Conservation (phyloP, 2,329 filamentous ascomycete species). For the Lanzia echinophila region DNA sequence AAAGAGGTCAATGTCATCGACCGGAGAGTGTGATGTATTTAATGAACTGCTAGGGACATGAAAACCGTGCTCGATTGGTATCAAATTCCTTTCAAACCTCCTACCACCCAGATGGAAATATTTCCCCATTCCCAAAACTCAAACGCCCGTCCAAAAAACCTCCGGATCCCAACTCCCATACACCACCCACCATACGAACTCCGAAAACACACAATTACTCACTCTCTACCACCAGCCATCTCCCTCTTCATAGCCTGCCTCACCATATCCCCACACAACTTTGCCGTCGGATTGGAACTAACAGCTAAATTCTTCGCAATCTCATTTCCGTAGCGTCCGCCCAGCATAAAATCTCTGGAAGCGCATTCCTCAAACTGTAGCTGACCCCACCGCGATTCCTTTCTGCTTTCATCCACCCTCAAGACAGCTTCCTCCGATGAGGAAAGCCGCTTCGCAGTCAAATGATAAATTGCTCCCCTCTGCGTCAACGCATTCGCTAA, state of each 20-base stretch:
- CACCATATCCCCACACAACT: slow-evolving; percentile 63
- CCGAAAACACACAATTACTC: neutral
- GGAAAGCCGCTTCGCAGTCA: slow-evolving; percentile 40
- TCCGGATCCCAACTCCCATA: neutral
- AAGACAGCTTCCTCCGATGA: slow-evolving; percentile 16
- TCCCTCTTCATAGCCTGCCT: slow-evolving; percentile 64
- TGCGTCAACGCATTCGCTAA: slow-evolving; percentile 67
- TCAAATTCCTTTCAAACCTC: no score
- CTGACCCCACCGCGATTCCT: slow-evolving; percentile 26
- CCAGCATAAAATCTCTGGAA: slow-evolving; percentile 55
- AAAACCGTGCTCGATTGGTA: no score
- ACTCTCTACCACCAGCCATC: slow-evolving; percentile 35
- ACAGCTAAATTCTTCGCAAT: slow-evolving; percentile 59
- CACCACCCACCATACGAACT: neutral
- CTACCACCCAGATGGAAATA: neutral
- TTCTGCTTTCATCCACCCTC: slow-evolving; percentile 4
- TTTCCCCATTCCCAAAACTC: neutral
- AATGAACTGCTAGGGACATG: no score
- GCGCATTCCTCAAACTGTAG: slow-evolving; percentile 56
- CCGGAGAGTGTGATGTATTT: no score
- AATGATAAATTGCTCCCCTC: slow-evolving; percentile 57
- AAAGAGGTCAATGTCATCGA: no score
- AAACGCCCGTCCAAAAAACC: no score
- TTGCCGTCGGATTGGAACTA: slow-evolving; percentile 60
- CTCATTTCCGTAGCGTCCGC: slow-evolving; percentile 58